Evolutionary conservation across 441 rosid genomes (phyloP).

Genomic region (Populus hybrid): DNA sequence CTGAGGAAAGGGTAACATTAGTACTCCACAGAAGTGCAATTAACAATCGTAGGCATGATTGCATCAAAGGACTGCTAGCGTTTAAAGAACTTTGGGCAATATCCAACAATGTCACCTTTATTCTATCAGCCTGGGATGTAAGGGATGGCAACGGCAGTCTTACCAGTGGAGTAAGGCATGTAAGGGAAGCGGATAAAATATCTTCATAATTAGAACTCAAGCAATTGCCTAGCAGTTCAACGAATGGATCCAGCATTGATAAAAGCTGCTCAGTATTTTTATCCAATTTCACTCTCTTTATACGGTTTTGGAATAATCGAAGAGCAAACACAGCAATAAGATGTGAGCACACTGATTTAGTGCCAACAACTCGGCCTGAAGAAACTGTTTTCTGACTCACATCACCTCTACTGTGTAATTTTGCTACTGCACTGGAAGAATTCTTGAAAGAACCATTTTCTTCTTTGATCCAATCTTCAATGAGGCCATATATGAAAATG

Average conservation of each 20-base stretch:
- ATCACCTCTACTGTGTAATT: slow-evolving; percentile 29
- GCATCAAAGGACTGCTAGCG: slow-evolving; percentile 61
- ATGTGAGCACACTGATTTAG: slow-evolving; percentile 55
- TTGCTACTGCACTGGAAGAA: slow-evolving; percentile 26
- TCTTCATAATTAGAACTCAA: slow-evolving; percentile 88
- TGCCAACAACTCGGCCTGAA: slow-evolving; percentile 31
- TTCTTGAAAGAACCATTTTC: slow-evolving; percentile 41
- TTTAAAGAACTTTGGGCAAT: slow-evolving; percentile 62
- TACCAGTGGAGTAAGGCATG: slow-evolving; percentile 71
- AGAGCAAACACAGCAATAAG: slow-evolving; percentile 81
- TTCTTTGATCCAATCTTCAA: slow-evolving; percentile 59
- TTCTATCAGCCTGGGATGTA: slow-evolving; percentile 66
- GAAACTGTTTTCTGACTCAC: slow-evolving; percentile 26
- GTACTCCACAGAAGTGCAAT: slow-evolving; percentile 68
- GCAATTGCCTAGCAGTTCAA: slow-evolving; percentile 61
- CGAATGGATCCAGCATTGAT: slow-evolving; percentile 88
- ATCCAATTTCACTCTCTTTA: slow-evolving; percentile 53
- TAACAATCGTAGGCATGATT: slow-evolving; percentile 81
- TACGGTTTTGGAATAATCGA: slow-evolving; percentile 49
- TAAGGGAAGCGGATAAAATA: slow-evolving; percentile 66
- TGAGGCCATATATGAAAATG: slow-evolving; percentile 57
- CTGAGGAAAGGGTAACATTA: slow-evolving; percentile 63
- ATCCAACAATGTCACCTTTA: slow-evolving; percentile 67
- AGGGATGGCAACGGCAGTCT: slow-evolving; percentile 84
- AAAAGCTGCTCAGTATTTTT: slow-evolving; percentile 42